Conservation (phyloP, 768 basidiomycete species). For the Stropharia rugosoannulata region DNA sequence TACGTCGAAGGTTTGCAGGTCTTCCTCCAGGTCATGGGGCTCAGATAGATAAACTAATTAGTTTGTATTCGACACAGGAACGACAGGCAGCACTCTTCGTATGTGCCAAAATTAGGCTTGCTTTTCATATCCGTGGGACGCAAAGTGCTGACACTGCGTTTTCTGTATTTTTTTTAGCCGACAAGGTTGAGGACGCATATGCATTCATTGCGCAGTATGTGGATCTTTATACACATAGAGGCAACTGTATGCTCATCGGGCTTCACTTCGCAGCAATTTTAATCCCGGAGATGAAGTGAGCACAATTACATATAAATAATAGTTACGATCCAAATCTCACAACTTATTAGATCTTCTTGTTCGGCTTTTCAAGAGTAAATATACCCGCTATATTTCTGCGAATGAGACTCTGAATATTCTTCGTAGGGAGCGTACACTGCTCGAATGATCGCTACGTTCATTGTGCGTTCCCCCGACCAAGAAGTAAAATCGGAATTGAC, state of each 20-base stretch:
- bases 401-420: no score
- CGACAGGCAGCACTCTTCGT: slow-evolving; percentile 64
- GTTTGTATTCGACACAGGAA: slow-evolving; percentile 39
- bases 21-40: slow-evolving; percentile 5
- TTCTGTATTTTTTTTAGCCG: slow-evolving; percentile 38
- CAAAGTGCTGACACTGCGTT: background rate
- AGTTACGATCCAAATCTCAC: background rate
- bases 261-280: slow-evolving; percentile 51
- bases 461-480: slow-evolving; percentile 37
- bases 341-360: slow-evolving; percentile 60
- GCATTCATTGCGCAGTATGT: slow-evolving; percentile 74
- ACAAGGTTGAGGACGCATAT: slow-evolving; percentile 78
- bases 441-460: slow-evolving; percentile 71
- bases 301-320: slow-evolving; percentile 2
- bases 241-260: background rate
- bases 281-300: slow-evolving; percentile 68
- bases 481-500: background rate
- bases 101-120: slow-evolving; percentile 1
- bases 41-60: background rate
- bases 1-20: slow-evolving; percentile 51
- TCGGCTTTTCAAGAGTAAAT: slow-evolving; percentile 58
- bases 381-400: background rate
- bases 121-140: background rate
- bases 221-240: slow-evolving; percentile 23
- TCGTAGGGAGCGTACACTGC: slow-evolving; percentile 53